Percentiles rank a stretch among this genome's conserved stretches.
Evolutionary conservation across 331 rosid genomes (phyloP).

Genomic region (Arachis monticola): DNA sequence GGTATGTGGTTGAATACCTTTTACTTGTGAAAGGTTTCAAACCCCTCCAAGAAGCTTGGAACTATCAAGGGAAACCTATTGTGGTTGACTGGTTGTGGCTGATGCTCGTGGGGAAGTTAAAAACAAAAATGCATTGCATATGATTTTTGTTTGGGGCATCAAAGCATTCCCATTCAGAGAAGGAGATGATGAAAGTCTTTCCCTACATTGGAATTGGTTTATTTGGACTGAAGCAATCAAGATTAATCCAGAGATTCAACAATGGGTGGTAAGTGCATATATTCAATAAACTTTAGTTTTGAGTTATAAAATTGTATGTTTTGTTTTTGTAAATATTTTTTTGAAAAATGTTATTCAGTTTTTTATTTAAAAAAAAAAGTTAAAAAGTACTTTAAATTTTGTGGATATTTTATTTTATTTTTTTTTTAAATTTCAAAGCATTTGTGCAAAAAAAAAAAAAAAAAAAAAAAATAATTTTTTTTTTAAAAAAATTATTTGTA

Average conservation of each 20-base stretch:
- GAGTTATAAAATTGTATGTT: not conserved
- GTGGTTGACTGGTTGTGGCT: conserved; percentile 29
- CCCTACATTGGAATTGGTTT: not conserved
- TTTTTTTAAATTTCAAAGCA: too few species aligned
- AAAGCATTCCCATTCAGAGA: not conserved
- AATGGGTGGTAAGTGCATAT: not conserved
- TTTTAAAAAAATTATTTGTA: too few species aligned
- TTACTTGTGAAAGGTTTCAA: not conserved
- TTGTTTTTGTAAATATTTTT: not conserved
- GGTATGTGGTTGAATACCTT: not conserved
- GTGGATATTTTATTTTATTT: too few species aligned
- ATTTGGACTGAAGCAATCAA: not conserved
- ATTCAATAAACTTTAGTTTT: not conserved
- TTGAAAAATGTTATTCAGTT: too few species aligned
- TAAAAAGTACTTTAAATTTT: too few species aligned
- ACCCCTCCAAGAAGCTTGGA: not conserved
- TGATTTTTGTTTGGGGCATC: conserved; percentile 3
- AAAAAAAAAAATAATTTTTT: too few species aligned
- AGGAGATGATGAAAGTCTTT: not conserved
- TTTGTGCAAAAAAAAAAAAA: too few species aligned
- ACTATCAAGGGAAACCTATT: conserved; percentile 26
- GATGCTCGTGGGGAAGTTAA: conserved; percentile 38
- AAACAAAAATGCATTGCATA: conserved; percentile 29
- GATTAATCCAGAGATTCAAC: too few species aligned
- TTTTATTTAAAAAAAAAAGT: too few species aligned